phyloP scores from a whole-genome alignment of 1,284 basidiomycete genomes.

The Mycena sp. region DNA sequence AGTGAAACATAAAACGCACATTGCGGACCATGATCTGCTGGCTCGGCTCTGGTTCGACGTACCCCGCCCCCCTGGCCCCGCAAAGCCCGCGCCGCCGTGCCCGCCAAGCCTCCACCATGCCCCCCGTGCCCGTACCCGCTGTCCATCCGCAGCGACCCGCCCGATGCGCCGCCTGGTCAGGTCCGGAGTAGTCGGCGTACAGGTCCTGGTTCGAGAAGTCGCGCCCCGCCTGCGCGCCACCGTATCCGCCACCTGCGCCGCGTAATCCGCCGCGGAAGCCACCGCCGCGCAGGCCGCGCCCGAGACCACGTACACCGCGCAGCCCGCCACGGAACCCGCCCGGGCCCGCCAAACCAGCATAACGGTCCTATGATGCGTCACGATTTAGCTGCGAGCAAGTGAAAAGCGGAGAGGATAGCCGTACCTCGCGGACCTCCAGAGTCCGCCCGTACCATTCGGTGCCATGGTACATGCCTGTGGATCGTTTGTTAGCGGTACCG shows the following conservation, averaged over 20 bases:
- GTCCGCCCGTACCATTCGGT: conserved; percentile 94
- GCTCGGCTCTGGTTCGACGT: conserved; percentile 77
- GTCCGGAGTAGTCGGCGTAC: conserved; percentile 85
- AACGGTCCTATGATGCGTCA: conserved; percentile 83
- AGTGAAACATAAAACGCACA: not conserved
- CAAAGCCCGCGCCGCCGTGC: conserved; percentile 49
- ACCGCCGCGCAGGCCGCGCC: conserved; percentile 55
- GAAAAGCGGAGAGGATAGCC: conserved; percentile 28
- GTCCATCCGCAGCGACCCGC: conserved; percentile 49
- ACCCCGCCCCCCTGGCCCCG: conserved; percentile 39
- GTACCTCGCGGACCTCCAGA: conserved; percentile 92
- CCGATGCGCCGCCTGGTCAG: conserved; percentile 69
- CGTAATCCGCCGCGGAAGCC: conserved; percentile 71
- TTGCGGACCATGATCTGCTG: conserved; percentile 88
- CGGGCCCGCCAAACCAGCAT: conserved; percentile 79
- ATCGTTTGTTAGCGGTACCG: not conserved
- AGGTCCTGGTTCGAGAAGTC: conserved; percentile 83
- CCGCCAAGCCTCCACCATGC: conserved; percentile 35
- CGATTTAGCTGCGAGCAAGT: not conserved
- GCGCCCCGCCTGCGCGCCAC: conserved; percentile 63
- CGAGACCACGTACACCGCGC: conserved; percentile 55
- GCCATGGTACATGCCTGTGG: conserved; percentile 89
- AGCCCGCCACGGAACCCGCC: conserved; percentile 70
- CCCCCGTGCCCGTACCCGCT: conserved; percentile 60
- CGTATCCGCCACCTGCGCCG: conserved; percentile 61